These are phyloP conservation scores for Candida labiduridarum DNA, from an alignment of 1,139 yeast species.

Conservation along the genomic window DNA sequence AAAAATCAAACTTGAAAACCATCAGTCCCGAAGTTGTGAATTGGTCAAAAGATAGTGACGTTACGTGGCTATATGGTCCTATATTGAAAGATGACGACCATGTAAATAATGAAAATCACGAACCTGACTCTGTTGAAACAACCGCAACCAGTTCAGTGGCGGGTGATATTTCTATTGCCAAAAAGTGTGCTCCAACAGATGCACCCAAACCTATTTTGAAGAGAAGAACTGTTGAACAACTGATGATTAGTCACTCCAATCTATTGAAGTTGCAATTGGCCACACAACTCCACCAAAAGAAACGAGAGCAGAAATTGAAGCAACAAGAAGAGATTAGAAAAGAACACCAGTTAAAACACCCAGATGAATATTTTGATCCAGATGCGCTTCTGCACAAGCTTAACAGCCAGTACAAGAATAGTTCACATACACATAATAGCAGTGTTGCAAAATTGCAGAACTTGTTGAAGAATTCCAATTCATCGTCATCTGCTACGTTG, in stretches of 20 bases:
- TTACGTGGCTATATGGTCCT: conserved; percentile 84
- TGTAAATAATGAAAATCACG: conserved; percentile 17
- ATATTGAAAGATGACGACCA: conserved; percentile 49
- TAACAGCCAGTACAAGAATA: conserved; percentile 53
- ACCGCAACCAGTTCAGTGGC: conserved; percentile 50
- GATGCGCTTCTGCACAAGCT: conserved; percentile 61
- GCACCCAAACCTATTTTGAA: conserved; percentile 77
- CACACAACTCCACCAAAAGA: conserved; percentile 34
- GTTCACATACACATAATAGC: conserved; percentile 12
- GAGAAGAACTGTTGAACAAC: conserved; percentile 77
- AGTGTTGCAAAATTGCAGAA: conserved; percentile 18
- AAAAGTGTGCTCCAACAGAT: conserved; percentile 15
- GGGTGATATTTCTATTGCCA: conserved; percentile 42
- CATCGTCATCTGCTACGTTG: conserved; percentile 9
- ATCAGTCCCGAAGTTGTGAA: conserved; percentile 73
- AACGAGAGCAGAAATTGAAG: conserved; percentile 17
- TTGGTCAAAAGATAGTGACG: conserved; percentile 81
- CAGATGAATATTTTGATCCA: conserved; percentile 50
- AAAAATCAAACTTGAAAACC: conserved; percentile 64
- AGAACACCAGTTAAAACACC: conserved; percentile 25
- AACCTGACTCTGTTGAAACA: conserved; percentile 21
- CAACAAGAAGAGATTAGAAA: conserved; percentile 19
- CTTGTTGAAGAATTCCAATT: conserved; percentile 13
- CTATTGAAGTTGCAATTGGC: conserved; percentile 51
- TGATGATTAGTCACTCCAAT: conserved; percentile 62